Percentiles rank a stretch among this genome's conserved stretches.
Evolutionary conservation across 2,329 filamentous ascomycete species (phyloP).

Genomic region (Zalaria sp.): DNA sequence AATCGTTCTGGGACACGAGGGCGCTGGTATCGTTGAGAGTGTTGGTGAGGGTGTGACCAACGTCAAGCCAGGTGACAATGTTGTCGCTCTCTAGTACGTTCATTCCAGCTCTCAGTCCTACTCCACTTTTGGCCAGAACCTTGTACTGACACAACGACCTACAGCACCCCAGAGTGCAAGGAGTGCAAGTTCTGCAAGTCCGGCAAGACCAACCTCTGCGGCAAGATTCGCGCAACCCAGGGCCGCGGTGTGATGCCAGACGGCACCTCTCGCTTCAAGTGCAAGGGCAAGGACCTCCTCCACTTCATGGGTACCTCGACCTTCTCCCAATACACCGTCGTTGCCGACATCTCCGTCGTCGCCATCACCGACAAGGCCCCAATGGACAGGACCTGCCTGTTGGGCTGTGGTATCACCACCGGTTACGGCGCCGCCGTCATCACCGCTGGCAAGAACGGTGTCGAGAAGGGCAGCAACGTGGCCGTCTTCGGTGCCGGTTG

Average conservation of each 20-base stretch:
- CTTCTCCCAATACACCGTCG: conserved; percentile 97
- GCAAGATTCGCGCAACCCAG: conserved; percentile 96
- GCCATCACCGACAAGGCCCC: conserved; percentile 80
- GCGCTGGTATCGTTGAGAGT: conserved; percentile 83
- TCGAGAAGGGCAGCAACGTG: conserved; percentile 79
- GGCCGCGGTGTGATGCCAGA: conserved; percentile 95
- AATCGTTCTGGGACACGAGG: conserved; percentile 78
- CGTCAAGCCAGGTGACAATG: conserved; percentile 86
- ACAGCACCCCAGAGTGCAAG: conserved; percentile 83
- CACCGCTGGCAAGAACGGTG: conserved; percentile 53
- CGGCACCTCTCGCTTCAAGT: conserved; percentile 85
- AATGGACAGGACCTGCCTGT: conserved; percentile 90
- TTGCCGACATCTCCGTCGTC: conserved; percentile 96
- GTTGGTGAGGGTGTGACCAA: conserved; percentile 89
- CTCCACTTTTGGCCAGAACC: not conserved
- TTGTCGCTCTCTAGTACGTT: conserved; percentile 71
- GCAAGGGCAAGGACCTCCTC: conserved; percentile 85
- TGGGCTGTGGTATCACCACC: conserved; percentile 97
- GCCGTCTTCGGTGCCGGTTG: conserved; percentile 93
- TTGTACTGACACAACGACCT: conserved; percentile 10
- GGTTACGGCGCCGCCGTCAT: conserved; percentile 93
- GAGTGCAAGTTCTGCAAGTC: conserved; percentile 99
- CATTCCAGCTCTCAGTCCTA: not conserved
- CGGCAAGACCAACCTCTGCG: conserved; percentile 97
- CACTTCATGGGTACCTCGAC: conserved; percentile 99